Percentiles rank a stretch among this genome's conserved stretches.
Conservation (phyloP, 140 eudicot species). For the Ambrosia hybrid region DNA sequence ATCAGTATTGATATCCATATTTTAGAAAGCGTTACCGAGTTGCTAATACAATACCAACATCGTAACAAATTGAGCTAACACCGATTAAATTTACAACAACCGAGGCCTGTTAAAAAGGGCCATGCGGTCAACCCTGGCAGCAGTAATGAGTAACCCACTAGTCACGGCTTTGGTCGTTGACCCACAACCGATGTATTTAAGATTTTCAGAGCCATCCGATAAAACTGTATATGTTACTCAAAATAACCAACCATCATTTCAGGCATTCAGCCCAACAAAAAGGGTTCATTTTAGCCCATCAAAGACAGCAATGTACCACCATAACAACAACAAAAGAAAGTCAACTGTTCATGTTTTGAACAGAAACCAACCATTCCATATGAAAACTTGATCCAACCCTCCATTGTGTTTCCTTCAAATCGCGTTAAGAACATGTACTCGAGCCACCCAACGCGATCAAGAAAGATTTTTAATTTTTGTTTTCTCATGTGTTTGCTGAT, state of each 20-base stretch:
- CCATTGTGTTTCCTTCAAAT: neutral
- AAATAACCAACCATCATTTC: neutral
- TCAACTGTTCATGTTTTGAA: neutral
- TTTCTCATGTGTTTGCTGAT: constrained; percentile 4
- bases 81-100: too few relatives aligned
- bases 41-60: too few relatives aligned
- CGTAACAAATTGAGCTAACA: too few relatives aligned
- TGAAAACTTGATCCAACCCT: neutral
- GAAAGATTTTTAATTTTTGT: neutral
- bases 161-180: too few relatives aligned
- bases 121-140: too few relatives aligned
- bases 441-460: neutral
- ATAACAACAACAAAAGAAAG: neutral
- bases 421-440: neutral
- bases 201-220: too few relatives aligned
- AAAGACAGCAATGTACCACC: neutral
- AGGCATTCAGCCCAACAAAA: neutral
- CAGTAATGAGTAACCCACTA: too few relatives aligned
- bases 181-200: too few relatives aligned
- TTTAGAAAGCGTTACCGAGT: too few relatives aligned
- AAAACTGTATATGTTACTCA: neutral
- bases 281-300: constrained; percentile 6
- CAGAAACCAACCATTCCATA: constrained; percentile 5
- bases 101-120: too few relatives aligned
- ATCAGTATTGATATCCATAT: too few relatives aligned